These are phyloP conservation scores for Chenopodium quinoa DNA, from an alignment of 148 eudicot species.

Conservation along the genomic window DNA sequence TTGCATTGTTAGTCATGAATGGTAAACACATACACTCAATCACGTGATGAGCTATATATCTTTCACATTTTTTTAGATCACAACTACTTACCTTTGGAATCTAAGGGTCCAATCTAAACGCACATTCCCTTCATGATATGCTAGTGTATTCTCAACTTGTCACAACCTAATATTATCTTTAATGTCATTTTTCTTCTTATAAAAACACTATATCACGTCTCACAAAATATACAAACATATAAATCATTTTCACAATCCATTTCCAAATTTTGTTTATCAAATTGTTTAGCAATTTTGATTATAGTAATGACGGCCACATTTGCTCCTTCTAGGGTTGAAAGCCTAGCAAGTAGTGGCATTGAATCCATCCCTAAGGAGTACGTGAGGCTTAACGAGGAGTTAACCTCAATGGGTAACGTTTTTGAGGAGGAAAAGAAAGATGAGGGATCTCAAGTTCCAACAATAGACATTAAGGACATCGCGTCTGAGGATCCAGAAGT, in stretches of 20 bases:
- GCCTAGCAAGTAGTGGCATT: constrained; percentile 66
- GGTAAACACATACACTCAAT: neutral
- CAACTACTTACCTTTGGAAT: neutral
- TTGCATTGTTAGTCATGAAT: neutral
- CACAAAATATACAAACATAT: neutral
- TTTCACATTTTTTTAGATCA: neutral
- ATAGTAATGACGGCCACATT: constrained; percentile 30
- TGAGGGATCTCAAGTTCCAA: constrained; percentile 73
- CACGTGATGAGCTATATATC: neutral
- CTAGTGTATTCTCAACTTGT: too few species aligned
- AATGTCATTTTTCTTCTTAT: neutral
- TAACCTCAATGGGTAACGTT: constrained; percentile 55
- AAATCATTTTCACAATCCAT: neutral
- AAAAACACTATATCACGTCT: neutral
- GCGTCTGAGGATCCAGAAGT: constrained; percentile 50
- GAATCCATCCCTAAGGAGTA: constrained; percentile 81
- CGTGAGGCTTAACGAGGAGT: constrained; percentile 71
- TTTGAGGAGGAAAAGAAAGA: constrained; percentile 68
- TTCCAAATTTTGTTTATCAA: neutral
- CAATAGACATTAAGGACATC: constrained; percentile 54
- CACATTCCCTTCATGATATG: neutral
- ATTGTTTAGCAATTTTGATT: neutral
- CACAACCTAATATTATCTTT: neutral
- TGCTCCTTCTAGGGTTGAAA: constrained; percentile 57
- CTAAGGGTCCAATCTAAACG: neutral